Percentiles rank a stretch among this genome's conserved stretches.
These are phyloP conservation scores for Lachancea fermentati DNA, from an alignment of 805 yeast genomes.

Conservation along the genomic window DNA sequence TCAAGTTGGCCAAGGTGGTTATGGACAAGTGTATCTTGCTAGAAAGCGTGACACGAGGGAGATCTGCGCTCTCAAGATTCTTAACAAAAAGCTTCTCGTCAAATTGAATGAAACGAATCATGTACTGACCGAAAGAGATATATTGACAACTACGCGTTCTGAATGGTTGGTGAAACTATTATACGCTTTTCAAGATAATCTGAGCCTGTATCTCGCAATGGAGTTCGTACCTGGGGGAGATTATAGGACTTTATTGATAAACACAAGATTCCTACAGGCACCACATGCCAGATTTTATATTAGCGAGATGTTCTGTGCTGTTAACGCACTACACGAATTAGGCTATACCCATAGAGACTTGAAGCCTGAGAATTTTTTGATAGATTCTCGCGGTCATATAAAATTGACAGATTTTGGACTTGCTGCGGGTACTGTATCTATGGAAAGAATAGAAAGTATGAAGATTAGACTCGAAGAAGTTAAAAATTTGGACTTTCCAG, in stretches of 20 bases:
- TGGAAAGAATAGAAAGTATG: constrained; percentile 91
- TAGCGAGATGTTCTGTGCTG: constrained; percentile 93
- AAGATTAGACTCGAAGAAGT: constrained; percentile 61
- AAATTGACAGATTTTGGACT: constrained; percentile 94
- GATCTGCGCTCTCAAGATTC: constrained; percentile 88
- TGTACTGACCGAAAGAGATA: constrained; percentile 93
- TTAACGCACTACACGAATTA: constrained; percentile 86
- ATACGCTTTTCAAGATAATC: constrained; percentile 92
- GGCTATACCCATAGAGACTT: constrained; percentile 97
- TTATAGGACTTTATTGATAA: constrained; percentile 87
- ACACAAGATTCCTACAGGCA: constrained; percentile 87
- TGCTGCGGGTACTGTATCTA: constrained; percentile 93
- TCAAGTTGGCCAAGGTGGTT: constrained; percentile 99
- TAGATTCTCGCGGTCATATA: constrained; percentile 86
- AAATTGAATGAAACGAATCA: constrained; percentile 94
- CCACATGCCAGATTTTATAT: constrained; percentile 94
- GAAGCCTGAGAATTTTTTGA: constrained; percentile 90
- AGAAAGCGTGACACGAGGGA: constrained; percentile 91
- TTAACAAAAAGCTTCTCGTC: constrained; percentile 78
- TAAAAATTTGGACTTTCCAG: constrained; percentile 65
- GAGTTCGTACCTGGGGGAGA: constrained; percentile 99
- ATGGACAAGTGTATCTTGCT: constrained; percentile 97
- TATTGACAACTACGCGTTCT: constrained; percentile 88
- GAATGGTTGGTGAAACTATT: constrained; percentile 93
- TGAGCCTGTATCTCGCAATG: constrained; percentile 91